These are phyloP conservation scores for Tritrichomonas foetus DNA, from an alignment of 208 protist species.

Conservation along the genomic window DNA sequence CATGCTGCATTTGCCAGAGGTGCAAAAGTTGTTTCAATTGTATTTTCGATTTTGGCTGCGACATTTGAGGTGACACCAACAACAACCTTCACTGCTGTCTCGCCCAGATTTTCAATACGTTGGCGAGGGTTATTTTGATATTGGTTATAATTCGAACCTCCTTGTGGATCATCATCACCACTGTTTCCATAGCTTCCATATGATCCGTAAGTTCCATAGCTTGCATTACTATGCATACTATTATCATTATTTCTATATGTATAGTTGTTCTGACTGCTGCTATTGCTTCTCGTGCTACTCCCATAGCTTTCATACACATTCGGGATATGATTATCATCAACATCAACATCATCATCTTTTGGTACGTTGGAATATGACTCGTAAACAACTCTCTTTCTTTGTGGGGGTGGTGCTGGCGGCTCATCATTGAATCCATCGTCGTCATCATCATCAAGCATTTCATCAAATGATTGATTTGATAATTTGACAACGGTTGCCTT, in stretches of 20 bases:
- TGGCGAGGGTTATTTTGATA: background rate
- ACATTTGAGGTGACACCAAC: background rate
- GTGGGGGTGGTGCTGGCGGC: background rate
- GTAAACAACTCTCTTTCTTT: background rate
- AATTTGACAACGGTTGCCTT: background rate
- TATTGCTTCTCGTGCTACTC: background rate
- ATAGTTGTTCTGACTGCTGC: background rate
- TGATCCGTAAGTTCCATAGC: background rate
- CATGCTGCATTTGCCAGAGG: background rate
- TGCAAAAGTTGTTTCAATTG: background rate
- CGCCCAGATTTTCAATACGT: too few relatives aligned
- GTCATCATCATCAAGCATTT: background rate
- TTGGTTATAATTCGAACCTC: background rate
- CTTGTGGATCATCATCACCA: background rate
- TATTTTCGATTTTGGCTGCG: background rate
- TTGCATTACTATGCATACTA: background rate
- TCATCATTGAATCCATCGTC: background rate
- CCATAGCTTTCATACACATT: too few relatives aligned
- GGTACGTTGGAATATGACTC: background rate
- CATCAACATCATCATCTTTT: too few relatives aligned
- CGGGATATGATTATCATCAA: too few relatives aligned
- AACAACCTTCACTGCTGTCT: background rate
- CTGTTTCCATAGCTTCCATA: too few relatives aligned
- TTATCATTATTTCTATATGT: background rate
- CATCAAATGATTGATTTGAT: slow-evolving; percentile 2